Conservation (phyloP, 176 grass and related monocot species). For the Cymbopogon citratus region DNA sequence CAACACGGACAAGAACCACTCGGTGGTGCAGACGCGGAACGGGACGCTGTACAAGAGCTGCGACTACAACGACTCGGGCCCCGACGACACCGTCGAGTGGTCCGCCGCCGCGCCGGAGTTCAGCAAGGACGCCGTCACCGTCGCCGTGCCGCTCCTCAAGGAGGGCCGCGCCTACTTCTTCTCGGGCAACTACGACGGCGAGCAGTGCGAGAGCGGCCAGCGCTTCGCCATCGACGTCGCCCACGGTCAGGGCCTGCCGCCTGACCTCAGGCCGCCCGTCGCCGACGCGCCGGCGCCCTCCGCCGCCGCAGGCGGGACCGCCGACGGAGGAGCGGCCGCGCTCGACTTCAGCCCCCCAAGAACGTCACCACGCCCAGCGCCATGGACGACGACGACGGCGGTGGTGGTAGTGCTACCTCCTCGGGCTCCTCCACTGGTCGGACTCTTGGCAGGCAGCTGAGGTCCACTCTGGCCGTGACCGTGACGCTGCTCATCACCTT, state of each 20-base stretch:
- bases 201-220: constrained; percentile 84
- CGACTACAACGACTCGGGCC: constrained; percentile 57
- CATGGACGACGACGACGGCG: not conserved
- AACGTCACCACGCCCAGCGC: constrained; percentile 16
- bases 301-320: not conserved
- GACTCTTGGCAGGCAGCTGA: not conserved
- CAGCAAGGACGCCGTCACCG: constrained; percentile 70
- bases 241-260: constrained; percentile 76
- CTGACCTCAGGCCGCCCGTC: constrained; percentile 50
- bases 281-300: constrained; percentile 41
- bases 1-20: constrained; percentile 96
- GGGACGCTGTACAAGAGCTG: constrained; percentile 77
- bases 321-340: not conserved
- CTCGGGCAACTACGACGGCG: constrained; percentile 84
- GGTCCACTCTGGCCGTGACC: not conserved
- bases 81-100: constrained; percentile 76
- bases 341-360: constrained; percentile 63
- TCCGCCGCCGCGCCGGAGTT: constrained; percentile 68
- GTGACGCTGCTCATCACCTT: not conserved
- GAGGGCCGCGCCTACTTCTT: constrained; percentile 76
- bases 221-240: constrained; percentile 63
- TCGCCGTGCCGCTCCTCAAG: constrained; percentile 75
- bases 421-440: not conserved
- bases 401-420: not conserved
- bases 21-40: constrained; percentile 88